Base-by-base conservation (phyloP, 257 asterid species). In the Solanum arcanum region DNA sequence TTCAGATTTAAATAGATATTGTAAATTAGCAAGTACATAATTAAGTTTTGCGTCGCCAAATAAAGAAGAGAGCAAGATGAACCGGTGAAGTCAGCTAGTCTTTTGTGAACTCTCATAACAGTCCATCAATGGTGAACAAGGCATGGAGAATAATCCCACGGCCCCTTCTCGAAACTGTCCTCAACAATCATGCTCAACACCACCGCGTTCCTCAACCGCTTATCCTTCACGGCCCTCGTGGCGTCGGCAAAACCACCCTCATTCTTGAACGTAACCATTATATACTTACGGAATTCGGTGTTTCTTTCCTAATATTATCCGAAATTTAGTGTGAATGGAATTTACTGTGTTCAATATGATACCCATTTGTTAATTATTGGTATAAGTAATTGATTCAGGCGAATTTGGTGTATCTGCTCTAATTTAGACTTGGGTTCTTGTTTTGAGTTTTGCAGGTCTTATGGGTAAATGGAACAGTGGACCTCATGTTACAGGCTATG, bases 221-320 rank as follows among this genome's bases (percentile, higher is more conserved):
- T 89, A 90, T 97, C 89, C 96, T 97, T 86, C 99, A 95, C 83
- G 99, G 99, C 87, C 99, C 99, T 72, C 98, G 99, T 5, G 99
- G 99, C 47, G 95, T 90, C 86, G 99, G 99, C 86, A 97, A 97
- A 95, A 97, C 99, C 90, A 94, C 99, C 86, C 98, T 97, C 88
- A 92, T 97, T 75, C 96, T 94, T 31, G 98, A 97, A 88, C 96
- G 99, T 96, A 85, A 86, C 35, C 35, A 33, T 33, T 33, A 33
- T 33, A 33, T 33, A 33, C 35, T 33, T 33, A 33, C 35, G 35
- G 35, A 33, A 33, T 33, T 33, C 35, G 35, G 35, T 33, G 35
- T 33, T 33, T 33, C 35, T 33, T 33, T 33, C 35, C 35, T 33
- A 33, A 33, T 33, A 33, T 33, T 5, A 33, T 29, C 41, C n/a